Evolutionary conservation across 2,329 filamentous ascomycete species (phyloP), one percentile per base, ranked within the genome.

Genomic region (Stachybotrys elegans): DNA sequence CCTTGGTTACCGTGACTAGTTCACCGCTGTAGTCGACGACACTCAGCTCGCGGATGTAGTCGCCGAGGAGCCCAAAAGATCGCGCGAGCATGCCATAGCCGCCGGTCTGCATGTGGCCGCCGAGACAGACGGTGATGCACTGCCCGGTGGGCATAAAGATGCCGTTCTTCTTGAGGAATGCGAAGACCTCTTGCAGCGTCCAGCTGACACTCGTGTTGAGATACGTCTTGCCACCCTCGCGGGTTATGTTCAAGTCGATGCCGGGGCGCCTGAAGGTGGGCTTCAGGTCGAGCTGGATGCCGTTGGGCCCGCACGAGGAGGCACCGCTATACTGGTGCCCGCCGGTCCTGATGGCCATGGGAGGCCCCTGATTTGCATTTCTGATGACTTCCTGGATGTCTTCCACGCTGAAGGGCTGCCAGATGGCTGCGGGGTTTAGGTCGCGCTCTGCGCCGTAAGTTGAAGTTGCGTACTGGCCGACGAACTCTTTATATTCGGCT

Each of bases 51-150:
- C 75, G 53, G 6, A 75, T 69, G 41, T 79, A 71, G 46, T 81
- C 78, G 1, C 75, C 76, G 4, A 68, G 70, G 0, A 82, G 62
- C 1, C 78, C 78, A 38, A 75, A 75, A 48, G 67, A 69, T 6
- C 71, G 68, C 5, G 57, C 68, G 1, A 74, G 57, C 45, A 72
- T 69, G 2, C 71, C 71, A 40, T 71, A 74, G 4, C 72, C 72
- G 29, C 71, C 71, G 1, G 69, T 71, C 47, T 75, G 70, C 1
- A 61, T 69, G 46, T 75, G 71, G 0, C 72, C 72, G 6, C 72
- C 72, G 0, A 73, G 52, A 39, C 67, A 66, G 4, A 75, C 71
- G 17, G 65, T 62, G 4, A 62, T 62, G 40, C 72, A 75, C 40
- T 73, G 70, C 1, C 71, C 71, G 8, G 68, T 63, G 4, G 71